Evolutionary conservation across 768 basidiomycete species (phyloP).

Genomic region (Leccinellum luteum): DNA sequence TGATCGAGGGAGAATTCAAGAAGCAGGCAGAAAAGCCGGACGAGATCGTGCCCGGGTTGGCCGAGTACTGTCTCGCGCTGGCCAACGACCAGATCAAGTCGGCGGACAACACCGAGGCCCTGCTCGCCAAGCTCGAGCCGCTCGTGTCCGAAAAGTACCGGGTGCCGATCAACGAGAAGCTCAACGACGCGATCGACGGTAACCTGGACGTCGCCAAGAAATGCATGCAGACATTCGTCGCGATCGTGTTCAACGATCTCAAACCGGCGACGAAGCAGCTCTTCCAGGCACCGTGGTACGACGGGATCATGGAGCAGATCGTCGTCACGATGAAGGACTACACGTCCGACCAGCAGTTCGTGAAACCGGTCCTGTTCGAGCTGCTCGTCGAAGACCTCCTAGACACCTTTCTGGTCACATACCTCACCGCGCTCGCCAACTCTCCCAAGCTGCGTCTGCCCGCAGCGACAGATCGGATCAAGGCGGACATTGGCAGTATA

Average conservation of each 20-base stretch:
- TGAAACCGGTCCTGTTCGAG: constrained; percentile 89
- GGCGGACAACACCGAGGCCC: constrained; percentile 88
- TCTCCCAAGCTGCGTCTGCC: constrained; percentile 87
- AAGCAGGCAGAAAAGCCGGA: constrained; percentile 87
- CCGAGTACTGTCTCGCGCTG: constrained; percentile 94
- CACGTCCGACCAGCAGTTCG: constrained; percentile 88
- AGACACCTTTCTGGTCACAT: constrained; percentile 85
- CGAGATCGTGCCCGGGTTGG: constrained; percentile 81
- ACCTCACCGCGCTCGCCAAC: constrained; percentile 84
- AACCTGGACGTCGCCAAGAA: constrained; percentile 98
- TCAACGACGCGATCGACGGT: constrained; percentile 97
- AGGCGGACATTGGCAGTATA: constrained; percentile 72
- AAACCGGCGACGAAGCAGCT: constrained; percentile 82
- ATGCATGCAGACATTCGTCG: constrained; percentile 92
- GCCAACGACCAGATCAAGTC: constrained; percentile 98
- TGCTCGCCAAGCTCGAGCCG: constrained; percentile 82
- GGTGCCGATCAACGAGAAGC: constrained; percentile 71
- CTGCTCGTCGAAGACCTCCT: constrained; percentile 90
- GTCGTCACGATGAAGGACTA: constrained; percentile 96
- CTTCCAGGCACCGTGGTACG: constrained; percentile 88
- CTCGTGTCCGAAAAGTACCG: constrained; percentile 94
- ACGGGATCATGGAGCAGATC: constrained; percentile 82
- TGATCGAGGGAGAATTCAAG: constrained; percentile 82
- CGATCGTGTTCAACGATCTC: constrained; percentile 93
- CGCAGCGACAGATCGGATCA: constrained; percentile 76